Base-by-base conservation (phyloP, 2,329 filamentous ascomycete species). In the Clarireedia hainanense region DNA sequence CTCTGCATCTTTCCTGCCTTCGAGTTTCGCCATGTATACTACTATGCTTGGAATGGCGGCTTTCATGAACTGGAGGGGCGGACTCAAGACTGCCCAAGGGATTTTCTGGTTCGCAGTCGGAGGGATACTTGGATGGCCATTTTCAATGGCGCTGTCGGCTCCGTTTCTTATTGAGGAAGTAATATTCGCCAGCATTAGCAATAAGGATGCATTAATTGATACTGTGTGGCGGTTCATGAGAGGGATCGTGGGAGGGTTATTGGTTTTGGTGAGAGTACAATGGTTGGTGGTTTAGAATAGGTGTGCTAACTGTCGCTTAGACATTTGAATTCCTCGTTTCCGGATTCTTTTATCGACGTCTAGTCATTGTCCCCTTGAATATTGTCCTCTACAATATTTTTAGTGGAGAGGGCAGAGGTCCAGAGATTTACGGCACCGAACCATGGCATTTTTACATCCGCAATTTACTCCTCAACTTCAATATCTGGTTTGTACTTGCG, bases 341-440 rank as follows among this genome's bases (percentile, higher is more conserved):
- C 67, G 80, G 84, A 14, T 88, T 89, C 68, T 96, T 96, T 71
- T 97, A 96, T 73, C 85, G 82, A 61, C 89, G 89, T 66, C 62
- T 87, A 6, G 84, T 83, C 4, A 71, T 91, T 40, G 89, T 96
- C 6, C 84, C 91, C 0, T 88, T 90, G 78, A 96, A 96, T 68
- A 97, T 99, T 66, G 85, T 99, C 66, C 82, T 86, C 61, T 99
- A 99, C 78, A 99, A 99, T 69, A 83, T 99, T 45, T 92, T 99
- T 68, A 88, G 88, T 6, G 84, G 83, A 6, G 80, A 82, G 0
- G 88, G 85, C 34, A 80, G 77, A 67, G 94, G 92, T 0, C 94
- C 94, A 0, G 82, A 96, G 55, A 88, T 99, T 37, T 99, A 96
- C 66, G 94, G 94, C 46, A 95, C 89, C 0, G 94, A 99, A 72